A percentile compares a stretch with the other conserved stretches of the same genome.
Evolutionary conservation across 2,329 filamentous ascomycete species (phyloP).

Genomic region (Colletotrichum sp.): DNA sequence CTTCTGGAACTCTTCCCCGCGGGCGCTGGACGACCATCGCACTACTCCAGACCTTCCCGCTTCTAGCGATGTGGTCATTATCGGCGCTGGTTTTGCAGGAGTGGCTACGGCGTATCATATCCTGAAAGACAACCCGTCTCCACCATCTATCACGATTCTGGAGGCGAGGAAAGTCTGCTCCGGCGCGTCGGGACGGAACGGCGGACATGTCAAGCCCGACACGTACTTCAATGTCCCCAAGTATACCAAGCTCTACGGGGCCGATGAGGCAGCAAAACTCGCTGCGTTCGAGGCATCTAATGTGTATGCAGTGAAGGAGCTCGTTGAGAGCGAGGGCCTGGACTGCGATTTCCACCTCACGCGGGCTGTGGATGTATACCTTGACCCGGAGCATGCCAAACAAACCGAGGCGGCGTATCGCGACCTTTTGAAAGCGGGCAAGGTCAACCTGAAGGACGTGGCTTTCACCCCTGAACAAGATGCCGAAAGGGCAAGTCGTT

Average conservation of each 20-base stretch:
- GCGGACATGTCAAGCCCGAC: not conserved
- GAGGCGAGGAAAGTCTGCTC: not conserved
- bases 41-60: not conserved
- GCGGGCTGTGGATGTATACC: constrained; percentile 41
- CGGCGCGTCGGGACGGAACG: not conserved
- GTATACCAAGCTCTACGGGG: not conserved
- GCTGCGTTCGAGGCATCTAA: not conserved
- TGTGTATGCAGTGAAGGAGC: constrained; percentile 31
- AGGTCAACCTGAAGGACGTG: constrained; percentile 31
- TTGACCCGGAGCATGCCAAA: constrained; percentile 27
- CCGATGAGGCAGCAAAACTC: not conserved
- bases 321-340: constrained; percentile 39
- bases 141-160: not conserved
- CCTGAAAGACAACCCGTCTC: not conserved
- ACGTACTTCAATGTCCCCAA: not conserved
- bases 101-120: not conserved
- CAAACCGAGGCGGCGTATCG: constrained; percentile 27
- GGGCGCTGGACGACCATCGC: not conserved
- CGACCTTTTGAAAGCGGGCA: constrained; percentile 32
- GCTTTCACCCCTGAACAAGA: constrained; percentile 28
- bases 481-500: constrained; percentile 31
- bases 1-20: not conserved
- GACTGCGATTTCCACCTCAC: constrained; percentile 52
- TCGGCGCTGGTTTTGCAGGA: not conserved
- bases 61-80: not conserved